Base-by-base conservation (phyloP, 805 yeast genomes). In the Candida peoriensis region DNA sequence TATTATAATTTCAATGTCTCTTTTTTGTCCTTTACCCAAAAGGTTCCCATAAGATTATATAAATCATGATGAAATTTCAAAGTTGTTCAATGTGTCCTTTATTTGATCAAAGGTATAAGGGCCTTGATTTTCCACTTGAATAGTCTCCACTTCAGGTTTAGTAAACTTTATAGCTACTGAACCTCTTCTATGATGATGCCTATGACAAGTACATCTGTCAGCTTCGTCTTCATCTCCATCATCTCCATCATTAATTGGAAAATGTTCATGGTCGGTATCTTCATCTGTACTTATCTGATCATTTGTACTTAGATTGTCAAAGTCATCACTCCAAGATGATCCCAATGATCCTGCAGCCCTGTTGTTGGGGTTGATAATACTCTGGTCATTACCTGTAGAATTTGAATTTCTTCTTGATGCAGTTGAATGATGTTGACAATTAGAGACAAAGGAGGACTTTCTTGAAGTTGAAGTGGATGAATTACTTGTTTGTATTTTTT, bases 181-280 rank as follows among this genome's bases (percentile, higher is more conserved):
- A 2, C 53, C 55, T 19, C 57, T 42, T 18, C 57, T 46, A 32
- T 52, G 56, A 37, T 52, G 57, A 30, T 52, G 57, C 30, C 57
- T 46, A 9, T 36, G 32, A 30, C 50, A 49, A 16, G n/a, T n/a
- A n/a, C n/a, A n/a, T n/a, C n/a, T n/a, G n/a, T 22, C 26, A 11
- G 21, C 21, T 8, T 15, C 26, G 9, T 30, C 41, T 2, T 27
- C 30, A 6, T 13, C 18, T 6, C 22, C 21, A 6, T 24, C n/a
- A 10, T 32, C 16, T 10, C 12, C 11, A 9, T 25, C 22, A 6
- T 13, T 24, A 15, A 12, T 15, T n/a, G n/a, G n/a, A n/a, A n/a
- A n/a, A n/a, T n/a, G n/a, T n/a, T n/a, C n/a, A n/a, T n/a, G n/a
- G n/a, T n/a, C n/a, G n/a, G n/a, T n/a, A n/a, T n/a, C n/a, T n/a